These are phyloP conservation scores for Globisporangium yorkense DNA, from an alignment of 352 stramenopile species.

Conservation along the genomic window DNA sequence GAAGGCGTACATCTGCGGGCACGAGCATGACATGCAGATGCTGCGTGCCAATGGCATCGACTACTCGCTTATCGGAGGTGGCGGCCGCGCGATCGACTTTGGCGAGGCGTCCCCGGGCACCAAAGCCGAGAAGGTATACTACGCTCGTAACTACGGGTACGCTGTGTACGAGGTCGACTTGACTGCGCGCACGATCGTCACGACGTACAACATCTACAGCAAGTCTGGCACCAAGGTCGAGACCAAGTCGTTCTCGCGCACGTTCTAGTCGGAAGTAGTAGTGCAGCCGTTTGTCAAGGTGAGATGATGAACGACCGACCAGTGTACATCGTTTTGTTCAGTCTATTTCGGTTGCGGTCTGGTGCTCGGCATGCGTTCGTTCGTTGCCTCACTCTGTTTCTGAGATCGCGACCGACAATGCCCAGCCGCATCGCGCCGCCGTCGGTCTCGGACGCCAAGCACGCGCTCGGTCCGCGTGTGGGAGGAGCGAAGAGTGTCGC, in stretches of 20 bases:
- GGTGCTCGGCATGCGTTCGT: too few relatives aligned
- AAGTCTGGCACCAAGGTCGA: slow-evolving; percentile 25
- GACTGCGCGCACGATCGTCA: slow-evolving; percentile 15
- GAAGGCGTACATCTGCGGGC: slow-evolving; percentile 31
- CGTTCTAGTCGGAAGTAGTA: slow-evolving; percentile 12
- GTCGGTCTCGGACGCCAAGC: background rate
- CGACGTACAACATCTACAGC: slow-evolving; percentile 33
- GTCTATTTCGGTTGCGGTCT: background rate
- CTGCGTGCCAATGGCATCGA: slow-evolving; percentile 20
- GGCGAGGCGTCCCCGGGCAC: slow-evolving; percentile 20
- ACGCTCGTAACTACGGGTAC: slow-evolving; percentile 29
- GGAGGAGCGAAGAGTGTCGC: background rate
- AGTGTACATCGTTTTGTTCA: too few relatives aligned
- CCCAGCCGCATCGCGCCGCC: background rate
- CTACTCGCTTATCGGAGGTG: slow-evolving; percentile 34
- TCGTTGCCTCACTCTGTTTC: too few relatives aligned
- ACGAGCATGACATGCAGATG: slow-evolving; percentile 42
- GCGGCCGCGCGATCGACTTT: slow-evolving; percentile 25
- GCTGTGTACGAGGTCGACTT: slow-evolving; percentile 27
- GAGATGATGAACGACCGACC: too few relatives aligned
- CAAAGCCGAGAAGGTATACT: slow-evolving; percentile 24
- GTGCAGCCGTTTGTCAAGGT: background rate
- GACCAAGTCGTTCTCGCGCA: slow-evolving; percentile 19
- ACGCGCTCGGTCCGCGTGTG: background rate
- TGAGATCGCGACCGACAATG: background rate